Evolutionary conservation across 768 basidiomycete genomes (phyloP).

Genomic region (Royoungia palumana): DNA sequence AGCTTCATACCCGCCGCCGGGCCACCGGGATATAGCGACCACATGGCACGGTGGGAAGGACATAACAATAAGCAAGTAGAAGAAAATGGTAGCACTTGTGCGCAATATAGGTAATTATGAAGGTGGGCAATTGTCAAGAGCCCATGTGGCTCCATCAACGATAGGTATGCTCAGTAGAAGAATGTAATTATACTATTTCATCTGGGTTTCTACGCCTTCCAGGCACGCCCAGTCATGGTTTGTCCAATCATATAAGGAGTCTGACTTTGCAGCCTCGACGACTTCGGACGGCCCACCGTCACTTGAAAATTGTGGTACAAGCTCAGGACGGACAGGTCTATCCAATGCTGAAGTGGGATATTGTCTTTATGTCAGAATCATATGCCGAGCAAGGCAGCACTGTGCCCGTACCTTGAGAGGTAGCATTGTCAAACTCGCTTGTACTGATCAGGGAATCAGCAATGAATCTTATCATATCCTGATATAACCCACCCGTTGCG

Average conservation of each 20-base stretch:
- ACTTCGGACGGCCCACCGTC: background rate
- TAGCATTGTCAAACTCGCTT: slow-evolving; percentile 23
- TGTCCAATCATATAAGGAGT: slow-evolving; percentile 16
- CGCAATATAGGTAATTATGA: slow-evolving; percentile 1
- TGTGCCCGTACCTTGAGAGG: slow-evolving; percentile 18
- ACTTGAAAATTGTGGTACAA: slow-evolving; percentile 12
- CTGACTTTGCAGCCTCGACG: slow-evolving; percentile 10
- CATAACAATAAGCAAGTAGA: slow-evolving; percentile 19
- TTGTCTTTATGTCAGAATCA: slow-evolving; percentile 8
- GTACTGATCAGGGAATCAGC: slow-evolving; percentile 9
- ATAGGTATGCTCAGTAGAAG: background rate
- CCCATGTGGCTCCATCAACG: slow-evolving; percentile 4
- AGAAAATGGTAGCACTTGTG: slow-evolving; percentile 19
- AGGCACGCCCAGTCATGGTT: slow-evolving; percentile 12
- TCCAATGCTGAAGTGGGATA: slow-evolving; percentile 11
- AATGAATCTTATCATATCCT: background rate
- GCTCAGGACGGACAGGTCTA: slow-evolving; percentile 17
- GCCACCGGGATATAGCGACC: slow-evolving; percentile 10
- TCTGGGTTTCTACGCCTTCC: slow-evolving; percentile 8
- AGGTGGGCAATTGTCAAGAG: background rate
- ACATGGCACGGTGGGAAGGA: background rate
- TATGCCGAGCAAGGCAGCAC: background rate
- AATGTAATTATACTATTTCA: slow-evolving; percentile 3
- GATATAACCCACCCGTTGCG: slow-evolving; percentile 18
- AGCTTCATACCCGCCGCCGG: slow-evolving; percentile 12